Evolutionary conservation across 176 grass and related monocot species (phyloP).

Genomic region (Poa annua): DNA sequence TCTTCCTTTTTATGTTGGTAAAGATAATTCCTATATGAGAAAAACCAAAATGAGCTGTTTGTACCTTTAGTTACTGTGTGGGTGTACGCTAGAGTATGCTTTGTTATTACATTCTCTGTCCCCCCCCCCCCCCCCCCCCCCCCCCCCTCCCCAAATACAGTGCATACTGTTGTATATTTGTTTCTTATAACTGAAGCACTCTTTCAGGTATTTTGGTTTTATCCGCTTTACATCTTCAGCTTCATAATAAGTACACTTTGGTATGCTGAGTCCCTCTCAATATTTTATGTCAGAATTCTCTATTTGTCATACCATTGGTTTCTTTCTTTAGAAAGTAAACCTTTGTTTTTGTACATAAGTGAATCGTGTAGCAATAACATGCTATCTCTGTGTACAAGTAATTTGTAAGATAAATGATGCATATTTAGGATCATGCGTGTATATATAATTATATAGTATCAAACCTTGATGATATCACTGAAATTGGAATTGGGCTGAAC

Average conservation of each 20-base stretch:
- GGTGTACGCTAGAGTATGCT: not conserved
- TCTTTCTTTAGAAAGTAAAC: constrained; percentile 17
- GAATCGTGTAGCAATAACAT: constrained; percentile 19
- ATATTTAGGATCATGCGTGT: constrained; percentile 3
- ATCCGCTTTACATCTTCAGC: constrained; percentile 95
- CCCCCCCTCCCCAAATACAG: not conserved
- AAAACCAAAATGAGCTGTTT: not conserved
- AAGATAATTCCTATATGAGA: constrained; percentile 2
- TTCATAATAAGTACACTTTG: constrained; percentile 83
- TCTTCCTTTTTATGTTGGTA: not conserved
- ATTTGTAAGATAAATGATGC: not conserved
- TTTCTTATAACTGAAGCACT: constrained; percentile 41
- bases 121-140: too few relatives aligned
- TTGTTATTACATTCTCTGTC: constrained; percentile 13
- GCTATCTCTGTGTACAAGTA: not conserved
- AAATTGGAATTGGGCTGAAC: not conserved
- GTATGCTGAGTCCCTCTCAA: constrained; percentile 54
- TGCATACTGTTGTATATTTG: constrained; percentile 29
- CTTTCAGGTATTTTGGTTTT: constrained; percentile 95
- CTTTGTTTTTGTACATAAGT: constrained; percentile 25
- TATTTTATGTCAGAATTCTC: constrained; percentile 11
- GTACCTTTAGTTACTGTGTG: not conserved
- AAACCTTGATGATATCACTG: not conserved
- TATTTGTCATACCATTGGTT: constrained; percentile 16
- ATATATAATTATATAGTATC: constrained; percentile 6